Percentiles rank a stretch among this genome's conserved stretches.
Conservation (phyloP, 1,284 basidiomycete genomes). For the Anthracocystis walkeri region DNA sequence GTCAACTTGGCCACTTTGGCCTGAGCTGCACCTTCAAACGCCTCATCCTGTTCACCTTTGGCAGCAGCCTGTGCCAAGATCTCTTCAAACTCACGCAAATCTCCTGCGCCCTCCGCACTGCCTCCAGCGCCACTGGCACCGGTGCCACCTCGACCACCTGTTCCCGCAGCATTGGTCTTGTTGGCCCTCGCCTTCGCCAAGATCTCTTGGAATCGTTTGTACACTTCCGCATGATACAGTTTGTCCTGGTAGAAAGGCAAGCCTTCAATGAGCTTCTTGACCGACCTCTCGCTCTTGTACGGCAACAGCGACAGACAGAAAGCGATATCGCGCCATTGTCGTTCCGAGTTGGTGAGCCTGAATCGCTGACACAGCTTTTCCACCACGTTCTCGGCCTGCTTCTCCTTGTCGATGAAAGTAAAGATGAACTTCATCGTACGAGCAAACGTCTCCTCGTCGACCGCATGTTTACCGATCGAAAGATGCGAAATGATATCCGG, state of each 20-base stretch:
- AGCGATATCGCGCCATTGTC: slow-evolving; percentile 97
- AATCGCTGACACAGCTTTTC: slow-evolving; percentile 74
- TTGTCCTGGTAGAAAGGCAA: slow-evolving; percentile 82
- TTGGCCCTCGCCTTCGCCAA: slow-evolving; percentile 74
- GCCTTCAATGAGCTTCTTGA: slow-evolving; percentile 96
- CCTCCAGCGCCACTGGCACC: slow-evolving; percentile 13
- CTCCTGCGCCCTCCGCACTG: slow-evolving; percentile 32
- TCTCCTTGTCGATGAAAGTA: slow-evolving; percentile 90
- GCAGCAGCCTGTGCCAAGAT: slow-evolving; percentile 84
- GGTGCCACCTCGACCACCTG: slow-evolving; percentile 15
- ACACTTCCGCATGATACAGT: slow-evolving; percentile 87
- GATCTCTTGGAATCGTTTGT: slow-evolving; percentile 86
- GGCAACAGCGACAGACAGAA: slow-evolving; percentile 93
- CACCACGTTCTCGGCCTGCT: slow-evolving; percentile 68
- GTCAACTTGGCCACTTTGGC: slow-evolving; percentile 54
- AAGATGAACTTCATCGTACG: slow-evolving; percentile 96
- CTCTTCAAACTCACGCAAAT: slow-evolving; percentile 72
- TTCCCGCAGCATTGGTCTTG: slow-evolving; percentile 28
- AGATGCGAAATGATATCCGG: slow-evolving; percentile 78
- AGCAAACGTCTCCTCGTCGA: slow-evolving; percentile 91
- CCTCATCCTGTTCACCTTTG: slow-evolving; percentile 91
- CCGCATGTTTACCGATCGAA: slow-evolving; percentile 90
- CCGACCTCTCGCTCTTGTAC: slow-evolving; percentile 94
- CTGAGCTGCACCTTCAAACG: slow-evolving; percentile 76
- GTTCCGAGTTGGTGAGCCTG: slow-evolving; percentile 84